A percentile compares a stretch with the other conserved stretches of the same genome.
Evolutionary conservation across 2,329 filamentous ascomycete species (phyloP).

Genomic region (Colletotrichum theobromicola): DNA sequence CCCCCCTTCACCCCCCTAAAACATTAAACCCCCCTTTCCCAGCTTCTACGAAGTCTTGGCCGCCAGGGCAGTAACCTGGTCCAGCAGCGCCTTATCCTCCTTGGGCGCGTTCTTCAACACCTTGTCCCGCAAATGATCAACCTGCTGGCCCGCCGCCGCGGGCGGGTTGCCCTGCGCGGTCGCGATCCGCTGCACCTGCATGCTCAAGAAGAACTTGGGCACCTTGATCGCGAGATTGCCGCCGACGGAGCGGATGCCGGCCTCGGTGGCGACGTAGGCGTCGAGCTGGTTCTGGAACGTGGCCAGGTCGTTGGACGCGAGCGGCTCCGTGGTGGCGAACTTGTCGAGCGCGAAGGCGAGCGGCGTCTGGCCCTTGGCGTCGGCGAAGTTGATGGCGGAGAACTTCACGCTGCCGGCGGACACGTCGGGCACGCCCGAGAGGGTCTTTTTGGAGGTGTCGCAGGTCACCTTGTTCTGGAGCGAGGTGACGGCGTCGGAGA

Average conservation of each 20-base stretch:
- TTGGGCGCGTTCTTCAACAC: conserved; percentile 59
- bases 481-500: conserved; percentile 43
- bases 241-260: conserved; percentile 58
- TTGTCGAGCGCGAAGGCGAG: conserved; percentile 58
- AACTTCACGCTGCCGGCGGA: conserved; percentile 54
- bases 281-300: conserved; percentile 59
- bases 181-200: conserved; percentile 64
- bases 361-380: conserved; percentile 47
- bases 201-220: conserved; percentile 67
- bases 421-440: conserved; percentile 62
- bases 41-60: neutral
- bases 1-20: neutral
- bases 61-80: conserved; percentile 53
- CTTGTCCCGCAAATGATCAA: conserved; percentile 63
- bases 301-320: conserved; percentile 54
- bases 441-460: conserved; percentile 48
- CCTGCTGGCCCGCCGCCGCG: conserved; percentile 53
- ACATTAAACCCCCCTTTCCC: too few species aligned
- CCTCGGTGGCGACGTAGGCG: conserved; percentile 65
- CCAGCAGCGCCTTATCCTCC: conserved; percentile 52
- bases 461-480: conserved; percentile 55
- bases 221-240: conserved; percentile 63
- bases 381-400: conserved; percentile 61
- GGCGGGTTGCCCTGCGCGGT: conserved; percentile 63
- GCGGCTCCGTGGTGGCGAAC: conserved; percentile 56